Conservation (phyloP, 805 yeast species). For the Sugiyamaella smithiae region DNA sequence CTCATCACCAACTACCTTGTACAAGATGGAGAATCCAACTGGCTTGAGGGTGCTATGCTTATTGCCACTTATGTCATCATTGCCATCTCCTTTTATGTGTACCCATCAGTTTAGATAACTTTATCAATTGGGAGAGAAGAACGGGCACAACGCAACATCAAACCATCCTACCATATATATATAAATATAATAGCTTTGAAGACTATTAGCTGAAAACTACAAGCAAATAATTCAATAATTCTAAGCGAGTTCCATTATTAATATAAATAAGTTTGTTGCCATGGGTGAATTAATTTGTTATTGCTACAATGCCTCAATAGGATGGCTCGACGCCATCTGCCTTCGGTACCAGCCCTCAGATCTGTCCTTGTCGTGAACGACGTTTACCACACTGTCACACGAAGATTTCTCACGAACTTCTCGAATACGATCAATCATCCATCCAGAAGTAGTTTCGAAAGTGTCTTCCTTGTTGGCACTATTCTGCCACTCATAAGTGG, state of each 20-base stretch:
- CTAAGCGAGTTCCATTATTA: too few relatives aligned
- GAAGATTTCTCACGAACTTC: slow-evolving; percentile 20
- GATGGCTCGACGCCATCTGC: not conserved
- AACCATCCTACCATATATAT: too few relatives aligned
- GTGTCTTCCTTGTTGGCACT: slow-evolving; percentile 13
- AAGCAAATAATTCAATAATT: too few relatives aligned
- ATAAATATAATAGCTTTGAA: too few relatives aligned
- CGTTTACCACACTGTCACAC: slow-evolving; percentile 25
- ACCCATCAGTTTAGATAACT: slow-evolving; percentile 70
- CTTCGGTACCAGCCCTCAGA: slow-evolving; percentile 3
- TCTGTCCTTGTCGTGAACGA: not conserved
- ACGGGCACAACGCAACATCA: too few relatives aligned
- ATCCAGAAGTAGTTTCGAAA: slow-evolving; percentile 29
- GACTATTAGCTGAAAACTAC: too few relatives aligned
- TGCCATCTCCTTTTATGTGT: slow-evolving; percentile 85
- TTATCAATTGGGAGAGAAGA: too few relatives aligned
- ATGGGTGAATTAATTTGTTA: too few relatives aligned
- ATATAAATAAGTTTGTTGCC: too few relatives aligned
- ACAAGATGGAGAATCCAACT: slow-evolving; percentile 91
- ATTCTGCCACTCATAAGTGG: slow-evolving; percentile 21
- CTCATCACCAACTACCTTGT: slow-evolving; percentile 83
- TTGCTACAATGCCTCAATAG: too few relatives aligned
- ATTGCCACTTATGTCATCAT: slow-evolving; percentile 81
- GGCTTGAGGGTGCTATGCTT: slow-evolving; percentile 96
- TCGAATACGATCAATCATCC: slow-evolving; percentile 34